These are phyloP conservation scores for Davidsoniella neocaledoniae DNA, from an alignment of 2,329 filamentous ascomycete genomes.

Conservation along the genomic window DNA sequence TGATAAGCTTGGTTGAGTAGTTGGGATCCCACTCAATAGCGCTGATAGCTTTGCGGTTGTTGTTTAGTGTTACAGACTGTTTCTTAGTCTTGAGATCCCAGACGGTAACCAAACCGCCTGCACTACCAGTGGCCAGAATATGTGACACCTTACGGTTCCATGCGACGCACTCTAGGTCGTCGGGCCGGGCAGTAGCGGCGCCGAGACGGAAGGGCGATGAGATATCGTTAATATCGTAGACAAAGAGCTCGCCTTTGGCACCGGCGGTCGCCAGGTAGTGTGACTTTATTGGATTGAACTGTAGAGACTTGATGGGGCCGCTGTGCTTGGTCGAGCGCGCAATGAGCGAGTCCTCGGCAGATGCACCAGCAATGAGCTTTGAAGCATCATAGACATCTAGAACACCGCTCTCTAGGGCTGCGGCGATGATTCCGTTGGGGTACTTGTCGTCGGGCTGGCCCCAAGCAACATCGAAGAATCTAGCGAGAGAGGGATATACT, in stretches of 20 bases:
- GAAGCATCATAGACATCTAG: slow-evolving; percentile 87
- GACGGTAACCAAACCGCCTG: slow-evolving; percentile 87
- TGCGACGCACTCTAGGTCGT: slow-evolving; percentile 89
- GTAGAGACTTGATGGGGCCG: slow-evolving; percentile 80
- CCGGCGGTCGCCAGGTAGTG: slow-evolving; percentile 87
- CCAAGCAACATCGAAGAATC: slow-evolving; percentile 97
- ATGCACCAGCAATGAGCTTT: slow-evolving; percentile 39
- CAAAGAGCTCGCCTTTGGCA: slow-evolving; percentile 87
- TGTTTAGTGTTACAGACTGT: slow-evolving; percentile 88
- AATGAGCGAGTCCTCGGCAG: slow-evolving; percentile 51
- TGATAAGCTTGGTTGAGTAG: slow-evolving; percentile 84
- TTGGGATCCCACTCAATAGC: slow-evolving; percentile 95
- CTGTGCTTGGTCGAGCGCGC: slow-evolving; percentile 80
- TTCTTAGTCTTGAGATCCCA: slow-evolving; percentile 99
- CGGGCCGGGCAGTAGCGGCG: slow-evolving; percentile 70
- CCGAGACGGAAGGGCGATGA: slow-evolving; percentile 78
- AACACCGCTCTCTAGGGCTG: slow-evolving; percentile 84
- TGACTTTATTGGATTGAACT: slow-evolving; percentile 88
- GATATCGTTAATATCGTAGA: slow-evolving; percentile 86
- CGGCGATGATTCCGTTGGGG: slow-evolving; percentile 78
- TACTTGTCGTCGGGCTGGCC: slow-evolving; percentile 63
- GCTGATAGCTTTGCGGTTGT: slow-evolving; percentile 85
- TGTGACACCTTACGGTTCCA: slow-evolving; percentile 98
- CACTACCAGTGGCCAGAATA: slow-evolving; percentile 86
- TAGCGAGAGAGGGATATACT: slow-evolving; percentile 21